Percentiles rank a stretch among this genome's conserved stretches.
Conservation (phyloP, 768 basidiomycete species). For the Nidularia sp. region DNA sequence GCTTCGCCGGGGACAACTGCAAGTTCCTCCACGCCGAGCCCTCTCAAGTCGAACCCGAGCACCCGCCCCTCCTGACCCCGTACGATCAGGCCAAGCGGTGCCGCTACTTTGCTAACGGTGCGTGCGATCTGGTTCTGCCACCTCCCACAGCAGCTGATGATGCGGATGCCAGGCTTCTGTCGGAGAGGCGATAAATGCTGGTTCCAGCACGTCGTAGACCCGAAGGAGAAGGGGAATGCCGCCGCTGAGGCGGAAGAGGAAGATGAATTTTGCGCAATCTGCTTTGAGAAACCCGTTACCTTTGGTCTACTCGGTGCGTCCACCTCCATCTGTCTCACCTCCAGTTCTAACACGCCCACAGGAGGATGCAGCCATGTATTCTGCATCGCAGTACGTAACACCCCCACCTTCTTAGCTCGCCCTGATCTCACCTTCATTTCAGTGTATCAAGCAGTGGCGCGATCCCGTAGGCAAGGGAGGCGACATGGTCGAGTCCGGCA, state of each 20-base stretch:
- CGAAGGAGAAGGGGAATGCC: conserved; percentile 10
- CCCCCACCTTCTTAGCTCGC: not conserved
- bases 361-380: conserved; percentile 77
- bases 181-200: conserved; percentile 67
- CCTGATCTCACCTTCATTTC: conserved; percentile 4
- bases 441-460: conserved; percentile 84
- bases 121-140: conserved; percentile 5
- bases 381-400: conserved; percentile 55
- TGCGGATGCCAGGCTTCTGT: conserved; percentile 54
- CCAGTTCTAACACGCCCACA: conserved; percentile 20
- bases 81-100: conserved; percentile 73
- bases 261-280: conserved; percentile 63
- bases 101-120: conserved; percentile 58
- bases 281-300: conserved; percentile 65
- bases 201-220: conserved; percentile 55
- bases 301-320: conserved; percentile 65
- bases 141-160: not conserved
- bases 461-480: conserved; percentile 47
- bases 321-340: not conserved
- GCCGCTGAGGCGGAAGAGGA: conserved; percentile 17
- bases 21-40: conserved; percentile 68
- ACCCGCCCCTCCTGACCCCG: conserved; percentile 43
- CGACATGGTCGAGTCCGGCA: conserved; percentile 50
- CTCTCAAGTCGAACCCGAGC: conserved; percentile 20
- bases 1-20: conserved; percentile 64